A percentile compares a stretch with the other conserved stretches of the same genome.
Conservation (phyloP, 768 basidiomycete species). For the Arthromyces matolae region DNA sequence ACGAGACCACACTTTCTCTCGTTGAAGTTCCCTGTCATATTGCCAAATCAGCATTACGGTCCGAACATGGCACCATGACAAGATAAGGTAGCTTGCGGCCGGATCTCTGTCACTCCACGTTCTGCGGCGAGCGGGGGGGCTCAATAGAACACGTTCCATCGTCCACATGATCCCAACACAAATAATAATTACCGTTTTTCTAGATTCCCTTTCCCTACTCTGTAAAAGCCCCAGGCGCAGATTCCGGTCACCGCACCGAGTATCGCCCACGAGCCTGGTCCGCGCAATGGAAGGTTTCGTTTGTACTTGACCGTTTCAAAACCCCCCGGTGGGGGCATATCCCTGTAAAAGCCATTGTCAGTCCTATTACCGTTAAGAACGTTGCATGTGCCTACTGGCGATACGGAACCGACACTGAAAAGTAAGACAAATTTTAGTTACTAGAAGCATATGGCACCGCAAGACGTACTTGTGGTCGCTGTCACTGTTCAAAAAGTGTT, state of each 20-base stretch:
- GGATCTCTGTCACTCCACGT: conserved; percentile 69
- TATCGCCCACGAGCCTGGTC: conserved; percentile 80
- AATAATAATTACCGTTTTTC: conserved; percentile 69
- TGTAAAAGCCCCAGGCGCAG: conserved; percentile 90
- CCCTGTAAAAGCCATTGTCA: conserved; percentile 48
- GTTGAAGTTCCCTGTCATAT: conserved; percentile 81
- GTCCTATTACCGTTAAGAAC: conserved; percentile 25
- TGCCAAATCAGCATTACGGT: conserved; percentile 44
- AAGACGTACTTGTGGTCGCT: conserved; percentile 12
- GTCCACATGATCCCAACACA: conserved; percentile 51
- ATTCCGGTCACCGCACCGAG: conserved; percentile 83
- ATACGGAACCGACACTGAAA: conserved; percentile 55
- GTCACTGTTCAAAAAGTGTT: conserved; percentile 6
- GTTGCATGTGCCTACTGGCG: conserved; percentile 51
- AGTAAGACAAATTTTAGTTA: conserved; percentile 4
- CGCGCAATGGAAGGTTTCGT: conserved; percentile 88
- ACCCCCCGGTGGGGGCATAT: conserved; percentile 93
- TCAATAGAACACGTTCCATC: conserved; percentile 60
- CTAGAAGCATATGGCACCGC: neutral
- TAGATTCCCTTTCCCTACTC: conserved; percentile 83
- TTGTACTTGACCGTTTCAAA: conserved; percentile 94
- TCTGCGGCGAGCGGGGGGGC: conserved; percentile 62
- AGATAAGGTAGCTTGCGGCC: conserved; percentile 51
- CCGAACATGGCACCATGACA: conserved; percentile 35
- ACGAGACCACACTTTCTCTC: conserved; percentile 93